Conservation (phyloP, 2,329 filamentous ascomycete species). For the Aureobasidium mangrovei region DNA sequence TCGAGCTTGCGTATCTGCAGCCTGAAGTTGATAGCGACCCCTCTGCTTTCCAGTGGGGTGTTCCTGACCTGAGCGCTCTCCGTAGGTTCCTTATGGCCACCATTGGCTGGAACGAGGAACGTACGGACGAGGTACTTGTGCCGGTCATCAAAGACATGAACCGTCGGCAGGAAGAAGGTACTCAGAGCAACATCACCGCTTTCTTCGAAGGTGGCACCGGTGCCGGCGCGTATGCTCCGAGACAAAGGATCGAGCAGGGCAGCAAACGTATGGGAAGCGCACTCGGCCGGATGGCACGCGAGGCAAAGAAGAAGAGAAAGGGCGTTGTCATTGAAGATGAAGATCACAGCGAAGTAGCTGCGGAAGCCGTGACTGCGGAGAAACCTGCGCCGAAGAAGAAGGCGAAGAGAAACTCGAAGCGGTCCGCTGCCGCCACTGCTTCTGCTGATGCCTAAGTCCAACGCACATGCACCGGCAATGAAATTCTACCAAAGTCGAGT, state of each 20-base stretch:
- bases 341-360: conserved; percentile 12
- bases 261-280: conserved; percentile 73
- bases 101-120: conserved; percentile 84
- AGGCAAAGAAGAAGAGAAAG: conserved; percentile 33
- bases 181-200: conserved; percentile 90
- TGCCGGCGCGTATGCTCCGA: conserved; percentile 60
- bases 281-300: conserved; percentile 56
- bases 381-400: conserved; percentile 7
- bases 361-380: background rate
- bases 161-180: conserved; percentile 74
- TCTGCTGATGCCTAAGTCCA: background rate
- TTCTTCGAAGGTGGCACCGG: conserved; percentile 75
- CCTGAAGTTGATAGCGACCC: conserved; percentile 77
- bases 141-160: conserved; percentile 97
- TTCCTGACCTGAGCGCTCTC: conserved; percentile 82
- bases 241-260: conserved; percentile 51
- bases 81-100: conserved; percentile 80
- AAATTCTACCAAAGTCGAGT: too few relatives aligned
- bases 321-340: conserved; percentile 13
- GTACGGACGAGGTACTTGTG: conserved; percentile 90
- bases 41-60: conserved; percentile 86
- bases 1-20: conserved; percentile 73
- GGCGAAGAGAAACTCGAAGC: conserved; percentile 12
- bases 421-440: conserved; percentile 8
- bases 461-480: too few relatives aligned